Evolutionary conservation across 1,284 basidiomycete genomes (phyloP).

Genomic region (Sanghuangporus weigelae): DNA sequence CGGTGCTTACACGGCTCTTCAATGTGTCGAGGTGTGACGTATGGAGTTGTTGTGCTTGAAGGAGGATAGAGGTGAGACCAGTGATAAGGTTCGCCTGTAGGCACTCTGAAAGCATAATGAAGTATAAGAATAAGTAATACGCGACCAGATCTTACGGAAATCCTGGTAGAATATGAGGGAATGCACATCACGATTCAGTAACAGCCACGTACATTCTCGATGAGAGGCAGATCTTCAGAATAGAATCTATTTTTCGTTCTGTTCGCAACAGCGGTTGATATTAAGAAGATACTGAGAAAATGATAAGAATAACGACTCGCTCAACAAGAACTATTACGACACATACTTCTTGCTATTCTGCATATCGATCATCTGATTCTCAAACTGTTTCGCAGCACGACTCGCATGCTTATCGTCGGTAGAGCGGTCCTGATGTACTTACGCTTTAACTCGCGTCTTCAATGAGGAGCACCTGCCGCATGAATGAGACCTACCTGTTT

Average conservation of each 20-base stretch:
- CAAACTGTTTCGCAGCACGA: slow-evolving; percentile 63
- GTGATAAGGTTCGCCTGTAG: slow-evolving; percentile 59
- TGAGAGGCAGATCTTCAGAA: slow-evolving; percentile 52
- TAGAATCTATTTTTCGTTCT: slow-evolving; percentile 65
- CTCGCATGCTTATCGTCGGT: slow-evolving; percentile 73
- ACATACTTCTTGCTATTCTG: slow-evolving; percentile 73
- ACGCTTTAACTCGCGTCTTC: neutral
- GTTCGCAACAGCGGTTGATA: slow-evolving; percentile 66
- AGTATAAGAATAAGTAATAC: slow-evolving; percentile 30
- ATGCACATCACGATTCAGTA: neutral
- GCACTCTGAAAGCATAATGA: slow-evolving; percentile 40
- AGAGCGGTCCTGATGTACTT: slow-evolving; percentile 46
- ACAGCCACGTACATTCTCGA: slow-evolving; percentile 60
- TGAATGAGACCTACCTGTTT: slow-evolving; percentile 53
- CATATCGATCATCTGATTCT: slow-evolving; percentile 73
- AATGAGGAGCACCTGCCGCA: neutral
- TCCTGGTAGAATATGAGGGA: slow-evolving; percentile 7
- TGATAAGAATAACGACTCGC: slow-evolving; percentile 2
- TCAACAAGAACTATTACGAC: neutral
- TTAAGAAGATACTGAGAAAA: slow-evolving; percentile 55
- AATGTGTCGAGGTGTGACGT: slow-evolving; percentile 50
- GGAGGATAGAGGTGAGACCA: slow-evolving; percentile 47
- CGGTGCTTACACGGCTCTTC: slow-evolving; percentile 41
- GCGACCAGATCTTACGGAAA: slow-evolving; percentile 37
- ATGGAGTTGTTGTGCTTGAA: slow-evolving; percentile 54